Evolutionary conservation across 306 rosid genomes (phyloP), one percentile per base, ranked within the genome.

Genomic region (Acmispon strigosus): DNA sequence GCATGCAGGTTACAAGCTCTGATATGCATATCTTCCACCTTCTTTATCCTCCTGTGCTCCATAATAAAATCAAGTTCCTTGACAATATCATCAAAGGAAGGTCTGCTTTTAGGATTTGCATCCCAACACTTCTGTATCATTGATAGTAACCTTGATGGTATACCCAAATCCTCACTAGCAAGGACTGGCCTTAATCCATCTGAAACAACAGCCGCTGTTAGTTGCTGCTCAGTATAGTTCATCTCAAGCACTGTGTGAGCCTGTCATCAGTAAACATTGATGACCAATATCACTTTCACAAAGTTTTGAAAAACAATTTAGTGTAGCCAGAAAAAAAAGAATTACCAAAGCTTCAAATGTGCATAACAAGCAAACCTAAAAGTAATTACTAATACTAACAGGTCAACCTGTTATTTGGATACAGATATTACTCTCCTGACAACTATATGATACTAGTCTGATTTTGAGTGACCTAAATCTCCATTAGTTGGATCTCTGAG

Each of bases 241-340:
- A 94, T 94, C 82, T 91, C 97, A 72, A 94, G 84, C 39, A 91
- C 92, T 5, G 99, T 94, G 82, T 94, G 99, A 47, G 97, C 99
- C 99, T 92, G 86, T 70, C 81, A 78, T 64, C 17, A 70, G 63
- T 22, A 79, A 51, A 32, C 63, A 72, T 59, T 29, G 37, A 75
- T 29, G 37, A 75, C 44, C 57, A 22, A 47, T 36, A 43, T 51
- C 71, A 60, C 66, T 53, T 59, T 36, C 58, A 51, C 42, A 24
- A 7, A 47, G 8, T 29, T 27, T 45, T 55, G n/a, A 67, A 34
- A 44, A 24, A 27, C 9, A 78, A 48, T 3, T 55, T 51, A 24
- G 52, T 49, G 14, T 41, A 15, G 52, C 69, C 14, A 29, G 7
- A 66, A 47, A 69, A 75, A 19, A 53, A n/a, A 47, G 19, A 61